These are phyloP conservation scores for Metschnikowia proteae DNA, from an alignment of 805 yeast species.

Conservation along the genomic window DNA sequence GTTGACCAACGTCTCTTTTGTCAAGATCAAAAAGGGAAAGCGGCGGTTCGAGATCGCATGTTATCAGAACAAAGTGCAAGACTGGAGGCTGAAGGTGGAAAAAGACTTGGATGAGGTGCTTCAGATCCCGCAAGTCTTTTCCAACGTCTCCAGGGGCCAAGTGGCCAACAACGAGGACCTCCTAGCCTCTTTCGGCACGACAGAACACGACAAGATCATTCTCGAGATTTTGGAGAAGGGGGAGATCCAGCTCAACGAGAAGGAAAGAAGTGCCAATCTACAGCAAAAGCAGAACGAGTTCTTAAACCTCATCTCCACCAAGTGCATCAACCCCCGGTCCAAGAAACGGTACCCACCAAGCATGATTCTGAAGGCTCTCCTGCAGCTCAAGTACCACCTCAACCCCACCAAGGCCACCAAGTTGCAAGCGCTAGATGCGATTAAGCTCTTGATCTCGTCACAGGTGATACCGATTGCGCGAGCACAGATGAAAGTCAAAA, in stretches of 20 bases:
- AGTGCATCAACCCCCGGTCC: slow-evolving; percentile 86
- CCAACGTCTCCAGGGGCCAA: slow-evolving; percentile 90
- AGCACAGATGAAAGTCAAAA: slow-evolving; percentile 85
- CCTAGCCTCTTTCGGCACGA: slow-evolving; percentile 65
- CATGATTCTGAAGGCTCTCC: slow-evolving; percentile 84
- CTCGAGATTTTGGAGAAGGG: slow-evolving; percentile 84
- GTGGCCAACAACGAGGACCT: slow-evolving; percentile 88
- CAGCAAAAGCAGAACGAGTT: slow-evolving; percentile 78
- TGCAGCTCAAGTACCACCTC: slow-evolving; percentile 74
- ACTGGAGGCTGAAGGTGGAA: slow-evolving; percentile 83
- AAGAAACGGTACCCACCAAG: slow-evolving; percentile 92
- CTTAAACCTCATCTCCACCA: slow-evolving; percentile 76
- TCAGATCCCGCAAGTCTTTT: slow-evolving; percentile 91
- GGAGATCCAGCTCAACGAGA: slow-evolving; percentile 90
- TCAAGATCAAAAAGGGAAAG: slow-evolving; percentile 85
- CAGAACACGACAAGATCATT: slow-evolving; percentile 71
- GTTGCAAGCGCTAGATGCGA: slow-evolving; percentile 88
- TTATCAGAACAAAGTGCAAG: slow-evolving; percentile 95
- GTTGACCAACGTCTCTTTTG: slow-evolving; percentile 90
- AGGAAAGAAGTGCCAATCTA: slow-evolving; percentile 77
- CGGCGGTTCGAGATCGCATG: slow-evolving; percentile 94
- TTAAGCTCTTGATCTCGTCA: slow-evolving; percentile 65
- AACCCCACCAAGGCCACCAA: slow-evolving; percentile 74
- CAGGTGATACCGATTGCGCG: slow-evolving; percentile 92
- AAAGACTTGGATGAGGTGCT: slow-evolving; percentile 93